phyloP scores from a whole-genome alignment of 73 alveolate species.

The Paramecium caudatum region DNA sequence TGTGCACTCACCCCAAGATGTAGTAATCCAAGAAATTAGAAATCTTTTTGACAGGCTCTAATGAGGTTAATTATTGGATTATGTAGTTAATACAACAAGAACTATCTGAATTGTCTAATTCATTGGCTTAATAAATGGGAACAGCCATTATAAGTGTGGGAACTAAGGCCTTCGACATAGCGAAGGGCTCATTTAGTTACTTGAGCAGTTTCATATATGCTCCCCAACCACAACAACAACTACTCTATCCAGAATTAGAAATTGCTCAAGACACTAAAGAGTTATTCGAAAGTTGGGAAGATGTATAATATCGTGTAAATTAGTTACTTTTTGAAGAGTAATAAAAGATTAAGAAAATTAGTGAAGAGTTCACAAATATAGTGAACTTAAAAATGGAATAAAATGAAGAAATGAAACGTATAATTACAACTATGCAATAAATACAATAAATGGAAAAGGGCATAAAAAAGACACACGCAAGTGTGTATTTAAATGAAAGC shows the following conservation, averaged over 20 bases:
- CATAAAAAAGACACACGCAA: not conserved
- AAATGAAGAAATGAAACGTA: not conserved
- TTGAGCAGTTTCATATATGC: not conserved
- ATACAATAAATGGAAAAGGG: not conserved
- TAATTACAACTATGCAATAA: not conserved
- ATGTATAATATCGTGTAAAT: not conserved
- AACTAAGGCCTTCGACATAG: slow-evolving; percentile 14
- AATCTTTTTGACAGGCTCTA: not conserved
- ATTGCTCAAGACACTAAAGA: not conserved
- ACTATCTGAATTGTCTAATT: not conserved
- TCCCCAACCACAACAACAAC: not conserved
- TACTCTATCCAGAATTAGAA: not conserved
- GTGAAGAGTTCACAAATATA: not conserved
- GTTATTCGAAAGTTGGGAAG: slow-evolving; percentile 53
- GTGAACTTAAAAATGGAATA: slow-evolving; percentile 3
- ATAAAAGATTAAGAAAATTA: not conserved
- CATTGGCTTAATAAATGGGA: slow-evolving; percentile 7
- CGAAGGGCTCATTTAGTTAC: slow-evolving; percentile 32
- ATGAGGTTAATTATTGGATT: not conserved
- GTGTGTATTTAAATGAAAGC: not conserved
- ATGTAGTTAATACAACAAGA: not conserved
- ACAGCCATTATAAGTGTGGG: not conserved
- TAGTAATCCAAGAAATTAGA: not conserved
- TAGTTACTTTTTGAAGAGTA: slow-evolving; percentile 38
- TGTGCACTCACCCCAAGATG: not conserved